phyloP scores from a whole-genome alignment of 805 yeast genomes.

The Kluyveromyces wickerhamii region DNA sequence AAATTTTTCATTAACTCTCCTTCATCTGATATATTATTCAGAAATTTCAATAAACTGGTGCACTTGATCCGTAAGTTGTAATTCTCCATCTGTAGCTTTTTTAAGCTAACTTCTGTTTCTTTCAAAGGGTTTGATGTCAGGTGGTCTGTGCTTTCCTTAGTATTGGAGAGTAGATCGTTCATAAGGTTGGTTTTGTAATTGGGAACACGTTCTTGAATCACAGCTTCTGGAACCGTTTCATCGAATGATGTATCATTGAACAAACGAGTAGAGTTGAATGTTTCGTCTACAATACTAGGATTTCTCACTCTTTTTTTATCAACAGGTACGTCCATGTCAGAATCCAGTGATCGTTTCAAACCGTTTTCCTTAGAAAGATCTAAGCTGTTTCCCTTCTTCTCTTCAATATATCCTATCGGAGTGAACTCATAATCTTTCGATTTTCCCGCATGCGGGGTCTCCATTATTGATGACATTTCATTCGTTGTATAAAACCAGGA shows the following conservation, averaged over 20 bases:
- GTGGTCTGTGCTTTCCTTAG: constrained; percentile 6
- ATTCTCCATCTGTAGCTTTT: constrained; percentile 20
- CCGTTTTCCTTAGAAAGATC: constrained; percentile 4
- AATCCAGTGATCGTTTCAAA: constrained; percentile 5
- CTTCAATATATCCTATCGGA: constrained; percentile 33
- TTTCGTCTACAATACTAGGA: constrained; percentile 15
- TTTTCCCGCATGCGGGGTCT: constrained; percentile 23
- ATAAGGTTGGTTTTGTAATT: constrained; percentile 13
- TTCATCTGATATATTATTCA: constrained; percentile 22
- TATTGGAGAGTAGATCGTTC: constrained; percentile 16
- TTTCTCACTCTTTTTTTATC: constrained; percentile 3
- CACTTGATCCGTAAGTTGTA: constrained; percentile 23
- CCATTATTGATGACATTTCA: constrained; percentile 19
- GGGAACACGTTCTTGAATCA: constrained; percentile 5
- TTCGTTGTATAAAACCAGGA: background rate
- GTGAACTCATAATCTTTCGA: constrained; percentile 32
- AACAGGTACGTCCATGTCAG: constrained; percentile 4
- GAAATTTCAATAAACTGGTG: constrained; percentile 23
- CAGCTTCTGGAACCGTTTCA: constrained; percentile 24
- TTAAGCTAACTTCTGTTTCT: constrained; percentile 25
- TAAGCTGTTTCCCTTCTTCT: constrained; percentile 9
- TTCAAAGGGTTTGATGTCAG: constrained; percentile 24
- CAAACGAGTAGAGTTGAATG: constrained; percentile 19
- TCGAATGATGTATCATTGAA: constrained; percentile 28
- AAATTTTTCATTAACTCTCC: constrained; percentile 19